Base-by-base conservation (phyloP, 352 stramenopile species). In the Phytopythium oedochilum region DNA sequence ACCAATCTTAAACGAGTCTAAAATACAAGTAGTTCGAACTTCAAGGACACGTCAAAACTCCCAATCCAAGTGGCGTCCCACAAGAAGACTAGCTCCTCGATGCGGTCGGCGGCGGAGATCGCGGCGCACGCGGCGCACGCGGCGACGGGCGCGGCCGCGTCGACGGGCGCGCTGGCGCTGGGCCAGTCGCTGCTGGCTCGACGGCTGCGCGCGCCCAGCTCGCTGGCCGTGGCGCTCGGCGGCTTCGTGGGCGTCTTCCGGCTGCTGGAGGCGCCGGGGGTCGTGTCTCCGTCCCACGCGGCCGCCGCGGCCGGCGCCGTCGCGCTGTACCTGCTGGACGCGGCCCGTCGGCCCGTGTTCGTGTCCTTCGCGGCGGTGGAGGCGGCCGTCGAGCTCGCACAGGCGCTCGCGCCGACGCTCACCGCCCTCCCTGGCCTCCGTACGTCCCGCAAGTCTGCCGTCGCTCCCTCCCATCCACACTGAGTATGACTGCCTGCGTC, bases 321-420 rank as follows among this genome's bases (percentile, higher is more conserved):
- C 8, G 72, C 74, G 31, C 56, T 86, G n/a, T 36, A 50, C 5
- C 51, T 86, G 18, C 53, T 89, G 17, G 73, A 86, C 17, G 60
- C 25, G 44, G 73, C 80, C 29, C 75, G 71, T 9, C 77, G 70
- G 36, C 70, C 67, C 25, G 55, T 86, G 15, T 51, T 83, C 15
- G 59, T 88, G 28, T 76, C 79, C 23, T 79, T 85, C 50, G 75
- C 76, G 17, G 59, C 56, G 11, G 70, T 83, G 8, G 73, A 88
- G 44, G 75, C 79, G 2, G 49, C 58, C 11, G 52, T 87, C 28
- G 54, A 48, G 18, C 51, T 89, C 18, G 61, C 70, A 7, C 59
- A 70, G 26, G 55, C 75, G 29, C 44, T 66, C 25, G 66, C 69
- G 11, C 22, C 53, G 12, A n/a, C 34, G 7, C 43, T 86, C 38